phyloP scores from a whole-genome alignment of 1,284 basidiomycete species.

The Ustilago esculenta region DNA sequence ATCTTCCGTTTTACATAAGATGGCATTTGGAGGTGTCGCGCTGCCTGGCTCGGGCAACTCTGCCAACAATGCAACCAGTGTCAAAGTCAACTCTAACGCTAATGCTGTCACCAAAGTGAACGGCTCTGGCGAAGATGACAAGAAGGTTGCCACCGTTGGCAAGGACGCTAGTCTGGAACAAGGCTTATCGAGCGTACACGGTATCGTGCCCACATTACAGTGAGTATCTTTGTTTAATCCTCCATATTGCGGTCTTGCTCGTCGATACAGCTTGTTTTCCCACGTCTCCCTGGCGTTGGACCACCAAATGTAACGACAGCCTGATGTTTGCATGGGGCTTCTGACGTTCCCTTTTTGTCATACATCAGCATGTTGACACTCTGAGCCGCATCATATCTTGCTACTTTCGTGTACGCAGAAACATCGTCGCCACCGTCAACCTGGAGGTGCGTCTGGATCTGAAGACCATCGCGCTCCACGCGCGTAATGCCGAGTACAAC shows the following conservation, averaged over 20 bases:
- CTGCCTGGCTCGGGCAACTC: constrained; percentile 43
- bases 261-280: background rate
- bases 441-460: constrained; percentile 95
- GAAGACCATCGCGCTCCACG: constrained; percentile 98
- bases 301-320: background rate
- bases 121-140: constrained; percentile 37
- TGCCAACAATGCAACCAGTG: constrained; percentile 27
- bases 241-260: background rate
- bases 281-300: background rate
- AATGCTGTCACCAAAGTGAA: constrained; percentile 30
- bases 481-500: constrained; percentile 98
- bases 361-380: constrained; percentile 20
- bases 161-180: constrained; percentile 52
- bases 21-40: constrained; percentile 52
- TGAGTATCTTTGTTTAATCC: constrained; percentile 53
- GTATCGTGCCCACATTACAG: constrained; percentile 68
- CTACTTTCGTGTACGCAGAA: constrained; percentile 69
- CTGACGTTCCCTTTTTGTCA: background rate
- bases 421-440: constrained; percentile 99
- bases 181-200: constrained; percentile 64
- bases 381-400: constrained; percentile 1
- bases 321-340: background rate
- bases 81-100: constrained; percentile 24
- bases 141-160: constrained; percentile 29
- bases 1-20: constrained; percentile 10